Evolutionary conservation across 139 green algal genomes (phyloP).

Genomic region (Pleodorina starrii): DNA sequence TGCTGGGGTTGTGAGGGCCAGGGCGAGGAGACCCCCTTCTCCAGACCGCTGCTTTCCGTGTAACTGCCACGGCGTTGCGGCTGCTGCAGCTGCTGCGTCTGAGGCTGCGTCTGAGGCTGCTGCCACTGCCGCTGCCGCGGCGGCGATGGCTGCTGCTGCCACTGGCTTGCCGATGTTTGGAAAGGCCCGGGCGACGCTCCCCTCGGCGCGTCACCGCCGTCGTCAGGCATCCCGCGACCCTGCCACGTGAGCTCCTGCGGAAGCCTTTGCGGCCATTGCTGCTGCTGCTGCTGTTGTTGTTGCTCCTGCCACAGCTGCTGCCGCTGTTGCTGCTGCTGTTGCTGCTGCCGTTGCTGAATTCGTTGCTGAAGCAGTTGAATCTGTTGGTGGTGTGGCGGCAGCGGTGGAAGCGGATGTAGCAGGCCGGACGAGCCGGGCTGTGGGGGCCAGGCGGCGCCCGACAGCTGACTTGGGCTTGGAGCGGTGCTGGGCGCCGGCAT

Average conservation of each 20-base stretch:
- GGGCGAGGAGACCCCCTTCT: too few species aligned
- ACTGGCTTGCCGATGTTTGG: background rate
- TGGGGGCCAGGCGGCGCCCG: too few species aligned
- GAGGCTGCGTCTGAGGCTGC: background rate
- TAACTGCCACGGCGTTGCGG: background rate
- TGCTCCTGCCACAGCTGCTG: background rate
- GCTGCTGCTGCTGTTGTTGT: constrained; percentile 2
- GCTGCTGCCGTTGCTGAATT: constrained; percentile 6
- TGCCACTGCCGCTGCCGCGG: background rate
- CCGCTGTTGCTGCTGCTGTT: background rate
- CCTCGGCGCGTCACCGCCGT: background rate
- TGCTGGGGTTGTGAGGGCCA: background rate
- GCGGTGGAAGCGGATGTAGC: too few species aligned
- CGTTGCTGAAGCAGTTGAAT: background rate
- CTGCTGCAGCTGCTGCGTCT: background rate
- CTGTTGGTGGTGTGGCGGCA: background rate
- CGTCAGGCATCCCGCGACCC: background rate
- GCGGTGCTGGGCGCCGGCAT: too few species aligned
- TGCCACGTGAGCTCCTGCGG: background rate
- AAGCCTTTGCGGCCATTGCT: background rate
- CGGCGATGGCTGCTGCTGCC: background rate
- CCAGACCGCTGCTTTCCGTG: too few species aligned
- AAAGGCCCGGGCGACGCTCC: too few species aligned
- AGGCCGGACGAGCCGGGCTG: too few species aligned
- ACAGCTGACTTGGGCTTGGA: too few species aligned